Evolutionary conservation across 2,329 filamentous ascomycete species (phyloP).

Genomic region (Xylariaceae sp.): DNA sequence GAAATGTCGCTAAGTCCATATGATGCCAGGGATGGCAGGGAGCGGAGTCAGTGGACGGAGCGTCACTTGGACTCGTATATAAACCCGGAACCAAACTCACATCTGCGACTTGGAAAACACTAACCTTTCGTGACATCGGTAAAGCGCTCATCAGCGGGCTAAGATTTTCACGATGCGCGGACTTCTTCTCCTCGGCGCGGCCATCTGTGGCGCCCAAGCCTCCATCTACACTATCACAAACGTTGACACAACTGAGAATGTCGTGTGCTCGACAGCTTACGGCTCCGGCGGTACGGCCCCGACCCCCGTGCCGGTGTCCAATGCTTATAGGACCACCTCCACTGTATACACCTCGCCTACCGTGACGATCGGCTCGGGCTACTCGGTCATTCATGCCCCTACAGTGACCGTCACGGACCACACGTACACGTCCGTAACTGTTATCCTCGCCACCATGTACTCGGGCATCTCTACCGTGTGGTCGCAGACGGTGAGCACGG

Average conservation of each 20-base stretch:
- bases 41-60: too few relatives aligned
- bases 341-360: conserved; percentile 4
- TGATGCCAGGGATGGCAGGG: too few relatives aligned
- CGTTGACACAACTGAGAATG: conserved; percentile 12
- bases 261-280: conserved; percentile 16
- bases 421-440: conserved; percentile 2
- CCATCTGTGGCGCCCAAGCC: conserved; percentile 12
- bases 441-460: conserved; percentile 10
- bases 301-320: conserved; percentile 16
- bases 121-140: too few relatives aligned
- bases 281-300: conserved; percentile 17
- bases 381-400: conserved; percentile 11
- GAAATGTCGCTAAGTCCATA: too few relatives aligned
- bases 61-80: too few relatives aligned
- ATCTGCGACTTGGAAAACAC: too few relatives aligned
- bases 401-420: conserved; percentile 16
- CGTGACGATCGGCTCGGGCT: conserved; percentile 12
- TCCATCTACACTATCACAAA: conserved; percentile 14
- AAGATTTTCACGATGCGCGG: conserved; percentile 15
- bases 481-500: conserved; percentile 3
- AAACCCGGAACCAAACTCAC: too few relatives aligned
- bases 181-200: conserved; percentile 11
- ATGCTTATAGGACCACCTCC: conserved; percentile 7
- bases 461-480: conserved; percentile 11
- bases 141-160: too few relatives aligned